phyloP scores from a whole-genome alignment of 2,329 filamentous ascomycete species.

The Colletotrichum cordylinicola region DNA sequence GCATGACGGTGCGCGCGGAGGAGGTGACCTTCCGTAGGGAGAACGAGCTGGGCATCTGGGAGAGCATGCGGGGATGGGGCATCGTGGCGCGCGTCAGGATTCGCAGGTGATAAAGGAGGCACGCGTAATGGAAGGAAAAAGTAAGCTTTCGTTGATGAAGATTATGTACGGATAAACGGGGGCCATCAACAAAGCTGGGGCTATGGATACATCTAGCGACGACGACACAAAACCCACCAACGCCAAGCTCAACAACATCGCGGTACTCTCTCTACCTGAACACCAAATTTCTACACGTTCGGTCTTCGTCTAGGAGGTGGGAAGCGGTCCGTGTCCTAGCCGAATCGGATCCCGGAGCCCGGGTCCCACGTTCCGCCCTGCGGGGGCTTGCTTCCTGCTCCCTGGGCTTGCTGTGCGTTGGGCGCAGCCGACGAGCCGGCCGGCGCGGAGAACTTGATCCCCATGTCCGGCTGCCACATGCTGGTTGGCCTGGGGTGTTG shows the following conservation, averaged over 20 bases:
- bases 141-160: not conserved
- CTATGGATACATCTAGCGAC: constrained; percentile 9
- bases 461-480: constrained; percentile 82
- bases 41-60: constrained; percentile 58
- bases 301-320: not conserved
- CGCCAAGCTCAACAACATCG: not conserved
- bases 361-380: constrained; percentile 63
- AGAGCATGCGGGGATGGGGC: constrained; percentile 55
- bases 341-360: constrained; percentile 62
- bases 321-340: constrained; percentile 30
- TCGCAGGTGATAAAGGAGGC: not conserved
- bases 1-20: constrained; percentile 48
- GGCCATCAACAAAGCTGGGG: not conserved
- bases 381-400: constrained; percentile 19
- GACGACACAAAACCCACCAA: not conserved
- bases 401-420: constrained; percentile 26
- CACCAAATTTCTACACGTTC: not conserved
- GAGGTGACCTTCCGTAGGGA: constrained; percentile 57
- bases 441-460: constrained; percentile 74
- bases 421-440: constrained; percentile 28
- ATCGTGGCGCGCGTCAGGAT: constrained; percentile 49
- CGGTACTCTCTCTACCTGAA: not conserved
- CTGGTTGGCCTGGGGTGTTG: constrained; percentile 58
- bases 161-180: not conserved
- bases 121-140: not conserved